Evolutionary conservation across 2,329 filamentous ascomycete species (phyloP), one percentile per base, ranked within the genome.

Genomic region (Cordyceps tenuipes): DNA sequence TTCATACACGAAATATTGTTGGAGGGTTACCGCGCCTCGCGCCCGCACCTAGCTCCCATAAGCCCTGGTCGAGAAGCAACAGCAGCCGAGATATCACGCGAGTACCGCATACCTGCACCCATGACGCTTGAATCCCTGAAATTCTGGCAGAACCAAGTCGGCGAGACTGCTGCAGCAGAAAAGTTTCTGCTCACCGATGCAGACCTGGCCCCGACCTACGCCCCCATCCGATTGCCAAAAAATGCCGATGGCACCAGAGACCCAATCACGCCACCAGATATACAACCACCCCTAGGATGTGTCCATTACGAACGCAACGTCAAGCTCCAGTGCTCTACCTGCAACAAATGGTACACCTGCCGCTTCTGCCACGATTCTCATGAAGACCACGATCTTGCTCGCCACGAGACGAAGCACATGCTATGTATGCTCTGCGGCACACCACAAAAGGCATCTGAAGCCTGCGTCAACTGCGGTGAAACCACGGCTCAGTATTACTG

Each of bases 251-350:
- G 74, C 7, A 79, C 79, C 13, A 78, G 80, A 46, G 71, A 72
- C 48, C 44, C 55, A 3, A 7, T 55, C 6, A 55, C 56, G 36
- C 34, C 48, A 15, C 51, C 64, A n/a, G 71, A 73, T 36, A 58
- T 62, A 19, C 74, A 77, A 23, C 77, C 74, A 3, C 76, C 79
- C 34, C 75, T 97, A 5, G 94, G 94, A 0, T 99, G 94, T 71
- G 80, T 87, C 67, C 94, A 99, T 74, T 99, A 99, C 72, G 90
- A 90, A 69, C 86, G 94, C 64, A 97, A 97, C 67, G 91, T 99
- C 66, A 97, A 97, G 73, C 77, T 97, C 39, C 92, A 99, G 75
- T 99, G 94, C 72, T 90, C 84, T 65, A 87, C 89, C 29, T 99
- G 94, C 75, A 84, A 87, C 66, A 87, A 83, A 68, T 99, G 94